These are phyloP conservation scores for Melanopsichium pennsylvanicum DNA, from an alignment of 1,284 basidiomycete genomes.

Conservation along the genomic window DNA sequence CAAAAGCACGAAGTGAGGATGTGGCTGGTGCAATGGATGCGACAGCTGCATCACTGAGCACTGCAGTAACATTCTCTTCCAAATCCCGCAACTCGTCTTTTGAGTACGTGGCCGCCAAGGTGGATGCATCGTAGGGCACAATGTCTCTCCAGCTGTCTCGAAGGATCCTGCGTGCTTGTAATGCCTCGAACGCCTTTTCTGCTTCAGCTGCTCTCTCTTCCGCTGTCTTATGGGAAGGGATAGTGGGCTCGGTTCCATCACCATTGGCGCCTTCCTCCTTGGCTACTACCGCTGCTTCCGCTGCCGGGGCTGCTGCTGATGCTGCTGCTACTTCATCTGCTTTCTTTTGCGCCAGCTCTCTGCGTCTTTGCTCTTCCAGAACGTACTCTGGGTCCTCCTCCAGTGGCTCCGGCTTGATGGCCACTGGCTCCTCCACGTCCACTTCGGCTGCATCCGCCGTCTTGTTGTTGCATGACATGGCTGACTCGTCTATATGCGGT, in stretches of 20 bases:
- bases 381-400: slow-evolving; percentile 42
- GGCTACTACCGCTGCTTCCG: slow-evolving; percentile 15
- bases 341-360: slow-evolving; percentile 33
- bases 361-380: slow-evolving; percentile 27
- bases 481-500: neutral
- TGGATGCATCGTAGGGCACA: slow-evolving; percentile 29
- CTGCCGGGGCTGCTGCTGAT: slow-evolving; percentile 7
- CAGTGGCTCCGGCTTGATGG: slow-evolving; percentile 5
- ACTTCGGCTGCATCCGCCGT: neutral
- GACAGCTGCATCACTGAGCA: slow-evolving; percentile 18
- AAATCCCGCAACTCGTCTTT: slow-evolving; percentile 31
- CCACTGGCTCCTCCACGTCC: neutral
- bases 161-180: slow-evolving; percentile 38
- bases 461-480: neutral
- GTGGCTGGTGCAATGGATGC: slow-evolving; percentile 28
- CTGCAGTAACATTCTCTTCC: slow-evolving; percentile 19
- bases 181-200: slow-evolving; percentile 42
- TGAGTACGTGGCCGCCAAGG: slow-evolving; percentile 27
- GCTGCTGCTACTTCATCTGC: slow-evolving; percentile 35
- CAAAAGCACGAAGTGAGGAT: slow-evolving; percentile 53
- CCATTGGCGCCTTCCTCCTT: slow-evolving; percentile 9
- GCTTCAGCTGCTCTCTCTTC: slow-evolving; percentile 47
- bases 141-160: slow-evolving; percentile 41
- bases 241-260: slow-evolving; percentile 10
- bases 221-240: slow-evolving; percentile 25